Base-by-base conservation (phyloP, 345 rosid genomes). In the Salix caprea region DNA sequence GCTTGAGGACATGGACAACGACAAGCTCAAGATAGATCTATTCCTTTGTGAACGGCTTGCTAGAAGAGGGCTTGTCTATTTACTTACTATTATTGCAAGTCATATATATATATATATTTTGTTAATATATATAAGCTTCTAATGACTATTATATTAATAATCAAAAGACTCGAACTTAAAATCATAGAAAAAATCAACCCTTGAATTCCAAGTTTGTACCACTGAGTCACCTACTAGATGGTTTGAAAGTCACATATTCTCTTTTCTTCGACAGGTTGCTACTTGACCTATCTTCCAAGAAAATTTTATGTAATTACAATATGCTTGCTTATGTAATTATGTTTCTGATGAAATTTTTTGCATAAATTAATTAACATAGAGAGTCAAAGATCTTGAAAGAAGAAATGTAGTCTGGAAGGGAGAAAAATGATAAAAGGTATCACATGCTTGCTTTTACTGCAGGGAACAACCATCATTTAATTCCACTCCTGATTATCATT, bases 391-490 rank as follows among this genome's bases (percentile, higher is more conserved):
- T 67, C 40, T 72, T n/a, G 68, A 77, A 56, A 82, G 32, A 36
- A 69, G 56, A n/a, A 10, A 0, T 76, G 76, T n/a, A 65, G 52
- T 46, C 19, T 65, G 62, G 28, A 70, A 46, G 39, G 65, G 68
- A n/a, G 78, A 71, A 77, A 50, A 70, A 42, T 32, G 52, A 46
- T 46, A 14, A 46, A 46, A 46, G 50, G 50, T 3, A 46, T 46
- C 16, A 12, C 50, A 46, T 46, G 50, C 50, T 46, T 46, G 50
- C 50, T 46, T 46, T 46, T 46, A 46, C 50, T 46, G 50, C 50
- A 46, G 50, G 52, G 32, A 32, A 70, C 78, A 78, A 69, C 42
- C 19, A 65, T 74, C 80, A 81, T 84, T 64, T 40, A 40, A 11
- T 40, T 40, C 12, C 44, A 11, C 44, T 9, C 44, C 9, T 40